phyloP scores from a whole-genome alignment of 1,284 basidiomycete genomes.

The Lentinus polychrous region DNA sequence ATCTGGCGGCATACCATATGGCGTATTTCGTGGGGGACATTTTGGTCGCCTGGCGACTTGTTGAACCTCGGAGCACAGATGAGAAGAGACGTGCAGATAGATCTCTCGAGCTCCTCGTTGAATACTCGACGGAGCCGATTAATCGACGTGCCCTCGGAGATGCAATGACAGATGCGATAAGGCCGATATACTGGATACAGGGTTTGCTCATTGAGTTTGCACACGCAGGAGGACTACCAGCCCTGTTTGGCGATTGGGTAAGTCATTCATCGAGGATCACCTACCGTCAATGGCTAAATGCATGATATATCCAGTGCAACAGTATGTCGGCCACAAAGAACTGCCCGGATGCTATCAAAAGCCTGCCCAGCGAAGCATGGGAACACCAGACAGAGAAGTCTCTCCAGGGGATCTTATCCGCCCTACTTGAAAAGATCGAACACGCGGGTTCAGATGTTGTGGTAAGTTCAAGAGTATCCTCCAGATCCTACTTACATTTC shows the following conservation, averaged over 20 bases:
- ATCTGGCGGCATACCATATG: conserved; percentile 22
- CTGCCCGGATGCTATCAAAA: conserved; percentile 16
- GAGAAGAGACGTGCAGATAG: conserved; percentile 17
- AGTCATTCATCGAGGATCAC: neutral
- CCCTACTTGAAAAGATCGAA: conserved; percentile 16
- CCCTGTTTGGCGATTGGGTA: conserved; percentile 24
- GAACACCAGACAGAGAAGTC: conserved; percentile 22
- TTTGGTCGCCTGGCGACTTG: conserved; percentile 18
- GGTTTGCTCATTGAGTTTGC: conserved; percentile 16
- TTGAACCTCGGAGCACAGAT: conserved; percentile 9
- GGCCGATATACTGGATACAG: conserved; percentile 19
- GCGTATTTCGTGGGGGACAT: conserved; percentile 21
- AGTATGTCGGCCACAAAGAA: conserved; percentile 2
- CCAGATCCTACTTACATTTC: no score
- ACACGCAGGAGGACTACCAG: conserved; percentile 21
- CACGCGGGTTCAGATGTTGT: conserved; percentile 12
- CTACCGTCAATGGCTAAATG: neutral
- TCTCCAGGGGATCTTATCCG: conserved; percentile 16
- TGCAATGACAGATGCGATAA: conserved; percentile 22
- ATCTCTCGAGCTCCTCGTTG: conserved; percentile 18
- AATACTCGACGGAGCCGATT: conserved; percentile 17
- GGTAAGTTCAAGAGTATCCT: conserved; percentile 9
- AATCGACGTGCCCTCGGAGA: conserved; percentile 20
- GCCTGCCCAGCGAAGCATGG: conserved; percentile 20
- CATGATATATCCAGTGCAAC: no score